phyloP scores from a whole-genome alignment of 169 alveolate species.

The Perkinsus chesapeaki region DNA sequence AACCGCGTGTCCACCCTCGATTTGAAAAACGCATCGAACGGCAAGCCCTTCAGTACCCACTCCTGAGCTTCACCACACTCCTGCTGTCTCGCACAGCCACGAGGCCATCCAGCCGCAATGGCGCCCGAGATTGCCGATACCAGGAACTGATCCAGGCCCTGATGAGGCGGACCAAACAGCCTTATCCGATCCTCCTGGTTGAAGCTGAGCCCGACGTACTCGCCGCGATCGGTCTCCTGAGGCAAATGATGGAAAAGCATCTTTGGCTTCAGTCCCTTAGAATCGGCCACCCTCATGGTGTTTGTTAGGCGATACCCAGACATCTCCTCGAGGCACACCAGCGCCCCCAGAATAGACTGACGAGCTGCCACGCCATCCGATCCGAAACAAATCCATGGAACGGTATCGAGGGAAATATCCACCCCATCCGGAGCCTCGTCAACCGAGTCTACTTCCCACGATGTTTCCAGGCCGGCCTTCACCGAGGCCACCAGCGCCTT shows the following conservation, averaged over 20 bases:
- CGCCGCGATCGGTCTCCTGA: neutral
- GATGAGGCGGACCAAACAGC: neutral
- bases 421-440: neutral
- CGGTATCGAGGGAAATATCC: neutral
- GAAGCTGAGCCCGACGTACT: neutral
- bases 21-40: neutral
- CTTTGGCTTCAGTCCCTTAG: neutral
- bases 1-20: neutral
- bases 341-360: neutral
- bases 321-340: neutral
- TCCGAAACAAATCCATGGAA: neutral
- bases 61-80: neutral
- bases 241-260: neutral
- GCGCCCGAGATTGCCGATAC: neutral
- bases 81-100: neutral
- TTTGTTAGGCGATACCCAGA: neutral
- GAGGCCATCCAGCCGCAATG: neutral
- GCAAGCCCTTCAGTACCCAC: neutral
- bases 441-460: neutral
- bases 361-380: neutral
- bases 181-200: neutral
- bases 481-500: neutral
- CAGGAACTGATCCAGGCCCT: neutral
- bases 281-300: neutral
- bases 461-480: neutral